Evolutionary conservation across 805 yeast genomes (phyloP).

Genomic region (Suhomyces sp.): DNA sequence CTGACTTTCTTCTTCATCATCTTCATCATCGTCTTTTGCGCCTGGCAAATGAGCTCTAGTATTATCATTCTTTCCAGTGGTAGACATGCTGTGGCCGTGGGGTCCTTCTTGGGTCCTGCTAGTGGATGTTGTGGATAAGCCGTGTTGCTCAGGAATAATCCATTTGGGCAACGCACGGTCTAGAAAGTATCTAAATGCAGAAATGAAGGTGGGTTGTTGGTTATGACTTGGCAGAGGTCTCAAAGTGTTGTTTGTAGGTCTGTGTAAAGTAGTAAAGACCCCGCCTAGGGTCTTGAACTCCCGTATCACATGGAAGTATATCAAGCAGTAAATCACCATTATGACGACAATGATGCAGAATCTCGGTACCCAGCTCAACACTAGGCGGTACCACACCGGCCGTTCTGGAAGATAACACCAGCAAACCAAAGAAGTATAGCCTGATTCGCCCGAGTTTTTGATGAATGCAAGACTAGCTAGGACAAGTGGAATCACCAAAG

Average conservation of each 20-base stretch:
- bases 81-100: background rate
- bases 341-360: slow-evolving; percentile 63
- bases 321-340: slow-evolving; percentile 60
- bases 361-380: slow-evolving; percentile 79
- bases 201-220: slow-evolving; percentile 32
- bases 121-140: background rate
- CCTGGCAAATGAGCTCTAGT: background rate
- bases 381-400: slow-evolving; percentile 73
- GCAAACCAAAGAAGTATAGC: slow-evolving; percentile 58
- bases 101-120: background rate
- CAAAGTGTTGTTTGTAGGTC: slow-evolving; percentile 8
- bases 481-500: slow-evolving; percentile 59
- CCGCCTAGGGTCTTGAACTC: slow-evolving; percentile 59
- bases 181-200: slow-evolving; percentile 30
- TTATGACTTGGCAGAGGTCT: slow-evolving; percentile 11
- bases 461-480: slow-evolving; percentile 75
- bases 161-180: slow-evolving; percentile 27
- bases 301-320: slow-evolving; percentile 67
- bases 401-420: slow-evolving; percentile 77
- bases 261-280: slow-evolving; percentile 34
- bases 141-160: slow-evolving; percentile 23
- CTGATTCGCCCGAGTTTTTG: slow-evolving; percentile 35
- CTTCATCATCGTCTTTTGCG: slow-evolving; percentile 13
- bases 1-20: slow-evolving; percentile 19
- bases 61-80: background rate